Conservation (phyloP, 2,329 filamentous ascomycete genomes). For the Colletotrichum karsti region DNA sequence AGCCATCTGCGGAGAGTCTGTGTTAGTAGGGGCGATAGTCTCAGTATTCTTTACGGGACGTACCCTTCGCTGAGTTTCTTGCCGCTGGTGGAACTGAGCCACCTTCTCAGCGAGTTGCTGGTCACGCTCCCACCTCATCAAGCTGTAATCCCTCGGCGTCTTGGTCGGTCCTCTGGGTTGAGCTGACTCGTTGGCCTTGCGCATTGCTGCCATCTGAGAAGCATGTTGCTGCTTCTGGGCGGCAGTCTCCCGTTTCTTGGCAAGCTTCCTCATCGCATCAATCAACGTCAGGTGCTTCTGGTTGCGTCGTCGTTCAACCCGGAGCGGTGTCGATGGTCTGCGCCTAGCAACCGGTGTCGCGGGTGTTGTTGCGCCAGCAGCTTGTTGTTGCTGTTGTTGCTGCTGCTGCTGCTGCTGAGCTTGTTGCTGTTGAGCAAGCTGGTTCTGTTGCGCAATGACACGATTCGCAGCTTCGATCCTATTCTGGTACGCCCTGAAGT, state of each 20-base stretch:
- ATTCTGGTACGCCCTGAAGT: constrained; percentile 80
- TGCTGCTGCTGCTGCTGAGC: constrained; percentile 45
- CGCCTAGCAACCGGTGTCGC: constrained; percentile 64
- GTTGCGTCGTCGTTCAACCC: constrained; percentile 87
- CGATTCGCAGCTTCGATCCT: constrained; percentile 69
- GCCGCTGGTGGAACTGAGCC: constrained; percentile 64
- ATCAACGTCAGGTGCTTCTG: constrained; percentile 89
- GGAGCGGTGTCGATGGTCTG: constrained; percentile 79
- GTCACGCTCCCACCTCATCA: constrained; percentile 88
- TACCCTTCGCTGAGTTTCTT: constrained; percentile 67
- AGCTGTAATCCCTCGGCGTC: constrained; percentile 90
- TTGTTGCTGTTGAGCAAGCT: constrained; percentile 61
- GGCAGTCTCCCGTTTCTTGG: constrained; percentile 89
- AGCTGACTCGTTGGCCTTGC: constrained; percentile 78
- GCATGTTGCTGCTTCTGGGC: constrained; percentile 89
- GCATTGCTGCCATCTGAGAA: constrained; percentile 77
- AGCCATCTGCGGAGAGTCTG: constrained; percentile 42
- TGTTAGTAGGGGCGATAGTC: constrained; percentile 1
- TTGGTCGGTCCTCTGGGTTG: constrained; percentile 63
- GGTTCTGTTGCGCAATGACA: constrained; percentile 61
- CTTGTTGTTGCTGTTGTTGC: constrained; percentile 61
- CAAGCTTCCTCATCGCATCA: constrained; percentile 93
- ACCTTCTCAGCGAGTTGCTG: constrained; percentile 70
- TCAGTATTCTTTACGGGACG: constrained; percentile 36
- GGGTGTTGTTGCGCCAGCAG: constrained; percentile 44